phyloP scores from a whole-genome alignment of 2,329 filamentous ascomycete species.

The Aspergillus ibericus region DNA sequence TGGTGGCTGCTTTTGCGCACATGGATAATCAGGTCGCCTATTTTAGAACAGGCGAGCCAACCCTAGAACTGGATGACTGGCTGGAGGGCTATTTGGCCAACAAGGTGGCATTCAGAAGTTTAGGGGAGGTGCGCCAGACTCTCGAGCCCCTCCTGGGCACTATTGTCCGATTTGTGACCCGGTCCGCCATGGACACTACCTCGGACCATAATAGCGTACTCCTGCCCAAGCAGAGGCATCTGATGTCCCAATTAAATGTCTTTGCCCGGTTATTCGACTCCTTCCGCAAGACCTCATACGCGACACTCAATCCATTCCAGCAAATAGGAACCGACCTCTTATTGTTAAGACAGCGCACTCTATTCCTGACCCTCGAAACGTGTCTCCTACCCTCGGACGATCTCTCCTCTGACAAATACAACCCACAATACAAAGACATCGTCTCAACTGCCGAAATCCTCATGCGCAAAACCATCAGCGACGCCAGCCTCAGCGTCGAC shows the following conservation, averaged over 20 bases:
- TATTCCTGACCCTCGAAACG: conserved; percentile 6
- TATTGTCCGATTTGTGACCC: not conserved
- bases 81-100: not conserved
- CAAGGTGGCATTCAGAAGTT: not conserved
- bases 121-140: not conserved
- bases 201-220: not conserved
- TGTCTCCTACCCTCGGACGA: not conserved
- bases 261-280: not conserved
- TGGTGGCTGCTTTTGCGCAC: conserved; percentile 5
- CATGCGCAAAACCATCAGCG: conserved; percentile 6
- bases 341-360: conserved; percentile 11
- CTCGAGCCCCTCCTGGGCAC: not conserved
- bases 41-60: not conserved
- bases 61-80: not conserved
- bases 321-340: conserved; percentile 17
- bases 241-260: not conserved
- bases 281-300: not conserved
- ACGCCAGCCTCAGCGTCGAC: conserved; percentile 25
- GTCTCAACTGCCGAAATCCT: conserved; percentile 4
- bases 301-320: not conserved
- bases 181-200: not conserved
- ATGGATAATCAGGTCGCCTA: conserved; percentile 1
- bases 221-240: not conserved
- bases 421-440: conserved; percentile 3
- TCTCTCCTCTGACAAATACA: not conserved